Conservation (phyloP, 768 basidiomycete species). For the Trametes meyenii region DNA sequence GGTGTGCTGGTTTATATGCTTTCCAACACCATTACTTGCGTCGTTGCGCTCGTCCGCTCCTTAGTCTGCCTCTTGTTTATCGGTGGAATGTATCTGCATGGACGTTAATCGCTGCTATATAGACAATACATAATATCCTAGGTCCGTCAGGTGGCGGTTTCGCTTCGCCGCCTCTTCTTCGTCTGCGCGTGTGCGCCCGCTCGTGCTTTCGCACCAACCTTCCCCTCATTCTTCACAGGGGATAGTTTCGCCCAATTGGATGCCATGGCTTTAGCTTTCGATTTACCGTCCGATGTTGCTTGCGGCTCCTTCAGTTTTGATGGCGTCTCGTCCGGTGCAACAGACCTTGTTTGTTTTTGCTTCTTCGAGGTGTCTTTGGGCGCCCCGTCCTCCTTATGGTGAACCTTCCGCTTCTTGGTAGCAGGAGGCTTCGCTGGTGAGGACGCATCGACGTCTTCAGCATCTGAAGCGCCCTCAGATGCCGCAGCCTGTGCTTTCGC, state of each 20-base stretch:
- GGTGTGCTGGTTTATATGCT: slow-evolving; percentile 4
- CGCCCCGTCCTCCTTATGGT: background rate
- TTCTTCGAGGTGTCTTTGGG: background rate
- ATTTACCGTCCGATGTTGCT: background rate
- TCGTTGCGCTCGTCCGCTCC: slow-evolving; percentile 11
- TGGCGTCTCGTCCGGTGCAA: background rate
- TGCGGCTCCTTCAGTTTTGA: background rate
- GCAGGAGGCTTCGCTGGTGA: slow-evolving; percentile 1
- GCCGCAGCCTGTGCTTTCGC: slow-evolving; percentile 19
- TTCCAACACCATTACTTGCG: slow-evolving; percentile 5
- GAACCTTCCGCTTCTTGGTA: slow-evolving; percentile 30
- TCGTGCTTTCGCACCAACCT: background rate
- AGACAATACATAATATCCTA: slow-evolving; percentile 11
- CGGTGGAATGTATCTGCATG: slow-evolving; percentile 20
- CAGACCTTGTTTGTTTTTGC: slow-evolving; percentile 8
- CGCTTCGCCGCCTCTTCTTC: slow-evolving; percentile 14
- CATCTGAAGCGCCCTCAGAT: background rate
- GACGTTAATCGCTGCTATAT: slow-evolving; percentile 23
- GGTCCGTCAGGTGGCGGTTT: background rate
- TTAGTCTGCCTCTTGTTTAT: slow-evolving; percentile 13
- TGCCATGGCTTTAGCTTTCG: background rate
- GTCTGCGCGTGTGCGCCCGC: background rate
- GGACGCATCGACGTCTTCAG: background rate
- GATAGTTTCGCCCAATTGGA: background rate
- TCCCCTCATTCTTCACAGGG: background rate